Evolutionary conservation across 2,329 filamentous ascomycete genomes (phyloP), one percentile per base, ranked within the genome.

Genomic region (Verticillium klebahnii): DNA sequence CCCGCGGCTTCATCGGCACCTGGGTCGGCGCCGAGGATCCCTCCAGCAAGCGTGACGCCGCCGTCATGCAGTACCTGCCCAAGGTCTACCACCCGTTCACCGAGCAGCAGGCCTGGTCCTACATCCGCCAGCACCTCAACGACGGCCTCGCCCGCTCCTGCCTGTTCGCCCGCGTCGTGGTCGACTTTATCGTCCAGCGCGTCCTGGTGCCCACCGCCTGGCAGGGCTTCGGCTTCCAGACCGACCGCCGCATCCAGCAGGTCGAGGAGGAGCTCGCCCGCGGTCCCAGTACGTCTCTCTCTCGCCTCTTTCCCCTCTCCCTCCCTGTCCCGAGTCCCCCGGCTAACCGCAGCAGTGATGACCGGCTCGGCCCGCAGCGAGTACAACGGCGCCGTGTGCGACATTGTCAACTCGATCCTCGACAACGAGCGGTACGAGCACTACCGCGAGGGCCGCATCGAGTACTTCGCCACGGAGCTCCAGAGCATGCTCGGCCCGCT

Each of bases 141-240:
- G 73, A 76, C 25, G 70, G 73, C 37, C 74, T 74, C 61, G 72
- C 74, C 57, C 78, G 78, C 67, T 72, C 73, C 2, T 79, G 77
- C 64, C 71, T 79, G n/a, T 74, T 79, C 17, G 78, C 77, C 2
- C 73, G 77, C 7, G 71, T 78, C 63, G 71, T 78, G 23, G 72
- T 79, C 34, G 77, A 79, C 67, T 78, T 75, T 60, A 70, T 79
- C 50, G 75, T 79, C 60, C 76, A 76, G 62, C 70, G 75, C 3
- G 73, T 78, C 45, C 78, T 77, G 75, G 72, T 73, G 2, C 71
- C 74, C 5, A 69, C 70, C 36, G 76, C 75, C 6, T 79, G 77
- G 77, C 70, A 70, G 59, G 75, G 75, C 23, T 73, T 74, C 5
- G 74, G 77, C 60, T 64, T 63, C 17, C 70, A 76, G 39, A 69